Conservation (phyloP, 495 filamentous ascomycete genomes). For the Talaromyces thailandensis region DNA sequence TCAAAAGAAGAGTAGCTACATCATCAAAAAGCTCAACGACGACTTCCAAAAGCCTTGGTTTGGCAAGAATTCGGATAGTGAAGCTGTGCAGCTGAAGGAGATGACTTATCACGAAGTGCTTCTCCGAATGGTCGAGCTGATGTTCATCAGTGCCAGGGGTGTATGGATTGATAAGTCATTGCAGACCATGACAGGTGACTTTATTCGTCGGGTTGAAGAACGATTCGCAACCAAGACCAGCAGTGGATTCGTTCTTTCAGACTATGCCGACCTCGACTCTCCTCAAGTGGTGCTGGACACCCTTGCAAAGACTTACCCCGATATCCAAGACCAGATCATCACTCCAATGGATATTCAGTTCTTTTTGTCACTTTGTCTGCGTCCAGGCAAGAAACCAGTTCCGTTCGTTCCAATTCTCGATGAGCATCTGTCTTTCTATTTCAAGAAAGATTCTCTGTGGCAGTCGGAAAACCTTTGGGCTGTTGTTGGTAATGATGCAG, state of each 20-base stretch:
- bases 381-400: conserved; percentile 89
- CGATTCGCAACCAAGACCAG: conserved; percentile 60
- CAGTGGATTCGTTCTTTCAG: conserved; percentile 72
- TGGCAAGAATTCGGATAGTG: conserved; percentile 57
- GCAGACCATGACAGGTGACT: conserved; percentile 75
- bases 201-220: conserved; percentile 92
- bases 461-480: conserved; percentile 96
- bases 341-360: conserved; percentile 96
- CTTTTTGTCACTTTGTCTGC: conserved; percentile 87
- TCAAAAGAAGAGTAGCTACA: conserved; percentile 43
- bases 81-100: conserved; percentile 90
- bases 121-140: conserved; percentile 87
- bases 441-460: conserved; percentile 99
- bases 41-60: conserved; percentile 99
- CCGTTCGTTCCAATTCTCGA: conserved; percentile 91
- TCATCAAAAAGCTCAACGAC: conserved; percentile 95
- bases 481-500: conserved; percentile 91
- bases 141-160: conserved; percentile 89
- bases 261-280: conserved; percentile 75
- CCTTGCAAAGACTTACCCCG: conserved; percentile 75
- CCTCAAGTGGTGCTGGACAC: conserved; percentile 68
- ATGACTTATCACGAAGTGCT: conserved; percentile 96
- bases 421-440: conserved; percentile 94
- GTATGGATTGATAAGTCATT: conserved; percentile 92
- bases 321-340: conserved; percentile 82